A percentile compares a stretch with the other conserved stretches of the same genome.
Conservation (phyloP, 495 filamentous ascomycete species). For the Schizothecium vesticola region DNA sequence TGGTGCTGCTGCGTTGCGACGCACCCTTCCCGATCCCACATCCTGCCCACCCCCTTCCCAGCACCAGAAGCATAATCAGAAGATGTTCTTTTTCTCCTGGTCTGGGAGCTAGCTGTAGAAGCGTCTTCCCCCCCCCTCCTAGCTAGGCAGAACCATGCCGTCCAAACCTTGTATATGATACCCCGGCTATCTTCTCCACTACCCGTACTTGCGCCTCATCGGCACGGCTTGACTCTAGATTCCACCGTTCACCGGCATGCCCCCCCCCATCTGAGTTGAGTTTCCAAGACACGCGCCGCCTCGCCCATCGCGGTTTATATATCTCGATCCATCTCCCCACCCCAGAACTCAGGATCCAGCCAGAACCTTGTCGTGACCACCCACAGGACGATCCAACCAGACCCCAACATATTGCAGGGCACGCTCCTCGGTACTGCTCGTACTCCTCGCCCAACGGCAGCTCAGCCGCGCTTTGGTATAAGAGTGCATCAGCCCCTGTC, state of each 20-base stretch:
- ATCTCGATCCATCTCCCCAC: constrained; percentile 26
- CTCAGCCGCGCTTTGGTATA: constrained; percentile 23
- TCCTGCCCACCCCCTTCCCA: constrained; percentile 29
- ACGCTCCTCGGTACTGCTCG: constrained; percentile 16
- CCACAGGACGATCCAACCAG: constrained; percentile 25
- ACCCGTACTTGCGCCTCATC: constrained; percentile 8
- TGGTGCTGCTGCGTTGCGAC: constrained; percentile 2
- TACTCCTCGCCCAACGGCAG: constrained; percentile 9
- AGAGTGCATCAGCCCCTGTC: constrained; percentile 17
- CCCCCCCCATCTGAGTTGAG: constrained; percentile 11
- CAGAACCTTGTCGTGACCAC: constrained; percentile 16
- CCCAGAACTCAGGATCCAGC: constrained; percentile 2
- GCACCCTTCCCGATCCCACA: constrained; percentile 16
- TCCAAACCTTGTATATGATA: constrained; percentile 30
- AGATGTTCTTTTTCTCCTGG: constrained; percentile 12
- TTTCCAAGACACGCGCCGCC: constrained; percentile 15
- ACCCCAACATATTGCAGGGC: constrained; percentile 21
- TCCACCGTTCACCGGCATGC: constrained; percentile 5
- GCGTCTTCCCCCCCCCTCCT: constrained; percentile 20
- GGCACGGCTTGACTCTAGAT: constrained; percentile 1
- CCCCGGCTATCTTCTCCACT: constrained; percentile 28
- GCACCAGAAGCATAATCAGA: constrained; percentile 15
- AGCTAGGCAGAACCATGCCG: constrained; percentile 31
- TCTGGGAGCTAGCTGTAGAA: neutral
- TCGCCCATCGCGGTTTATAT: constrained; percentile 17